Conservation (phyloP, 176 grass and related monocot genomes). For the Oropetium thomaeum region DNA sequence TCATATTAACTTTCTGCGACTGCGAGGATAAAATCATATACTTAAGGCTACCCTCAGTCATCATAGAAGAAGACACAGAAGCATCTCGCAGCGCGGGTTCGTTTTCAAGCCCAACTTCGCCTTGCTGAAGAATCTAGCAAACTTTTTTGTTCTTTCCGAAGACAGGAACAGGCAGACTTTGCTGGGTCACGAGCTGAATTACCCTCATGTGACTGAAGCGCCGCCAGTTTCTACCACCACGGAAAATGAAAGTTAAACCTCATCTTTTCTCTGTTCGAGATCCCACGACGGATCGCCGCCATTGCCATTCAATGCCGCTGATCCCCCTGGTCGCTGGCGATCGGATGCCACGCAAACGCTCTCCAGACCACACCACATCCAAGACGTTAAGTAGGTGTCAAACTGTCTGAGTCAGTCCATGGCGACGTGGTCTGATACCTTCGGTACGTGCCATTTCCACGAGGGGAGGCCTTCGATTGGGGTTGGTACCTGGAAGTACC, state of each 20-base stretch:
- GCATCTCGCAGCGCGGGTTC: not conserved
- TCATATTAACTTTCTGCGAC: too few species aligned
- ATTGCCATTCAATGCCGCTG: not conserved
- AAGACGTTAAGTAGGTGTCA: not conserved
- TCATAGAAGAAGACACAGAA: not conserved
- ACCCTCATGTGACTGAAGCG: too few species aligned
- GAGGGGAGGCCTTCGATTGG: not conserved
- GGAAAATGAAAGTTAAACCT: not conserved
- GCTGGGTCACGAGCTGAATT: not conserved
- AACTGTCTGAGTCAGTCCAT: not conserved
- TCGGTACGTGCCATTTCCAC: constrained; percentile 1
- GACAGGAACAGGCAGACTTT: not conserved
- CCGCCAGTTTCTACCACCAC: too few species aligned
- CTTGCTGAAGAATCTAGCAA: not conserved
- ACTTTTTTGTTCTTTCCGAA: not conserved
- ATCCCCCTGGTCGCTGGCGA: not conserved
- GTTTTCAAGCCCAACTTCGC: not conserved
- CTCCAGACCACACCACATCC: not conserved
- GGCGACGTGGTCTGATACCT: not conserved
- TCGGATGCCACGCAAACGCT: not conserved
- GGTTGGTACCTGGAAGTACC: too few species aligned
- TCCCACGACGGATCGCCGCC: not conserved
- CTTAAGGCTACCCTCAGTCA: not conserved
- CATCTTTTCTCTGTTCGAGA: not conserved
- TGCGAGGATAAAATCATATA: not conserved